Conservation (phyloP, 2,329 filamentous ascomycete genomes). For the Trichothecium sympodiale region DNA sequence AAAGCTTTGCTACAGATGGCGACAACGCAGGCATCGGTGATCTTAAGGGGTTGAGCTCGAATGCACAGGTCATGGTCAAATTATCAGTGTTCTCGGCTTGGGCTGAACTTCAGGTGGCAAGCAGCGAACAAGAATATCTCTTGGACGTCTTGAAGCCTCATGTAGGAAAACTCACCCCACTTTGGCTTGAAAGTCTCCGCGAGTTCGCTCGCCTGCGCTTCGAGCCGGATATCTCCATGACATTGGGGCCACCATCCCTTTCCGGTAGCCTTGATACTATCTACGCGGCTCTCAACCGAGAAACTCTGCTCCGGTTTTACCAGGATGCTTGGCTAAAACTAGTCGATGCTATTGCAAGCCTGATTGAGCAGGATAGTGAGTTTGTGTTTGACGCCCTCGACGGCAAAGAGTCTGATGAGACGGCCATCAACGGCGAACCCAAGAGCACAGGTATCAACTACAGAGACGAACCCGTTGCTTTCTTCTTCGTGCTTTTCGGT, state of each 20-base stretch:
- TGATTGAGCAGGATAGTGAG: conserved; percentile 95
- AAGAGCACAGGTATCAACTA: conserved; percentile 86
- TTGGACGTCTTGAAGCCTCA: conserved; percentile 82
- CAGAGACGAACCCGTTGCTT: conserved; percentile 91
- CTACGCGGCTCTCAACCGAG: conserved; percentile 86
- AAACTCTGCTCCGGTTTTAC: conserved; percentile 90
- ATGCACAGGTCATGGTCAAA: conserved; percentile 96
- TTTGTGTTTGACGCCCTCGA: conserved; percentile 96
- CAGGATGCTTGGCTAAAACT: conserved; percentile 95
- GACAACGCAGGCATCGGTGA: conserved; percentile 87
- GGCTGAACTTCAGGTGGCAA: conserved; percentile 94
- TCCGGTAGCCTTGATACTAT: conserved; percentile 86
- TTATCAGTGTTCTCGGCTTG: conserved; percentile 95
- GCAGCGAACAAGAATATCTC: conserved; percentile 81
- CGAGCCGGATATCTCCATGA: conserved; percentile 94
- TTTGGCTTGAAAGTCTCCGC: conserved; percentile 87
- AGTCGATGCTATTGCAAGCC: conserved; percentile 90
- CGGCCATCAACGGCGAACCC: conserved; percentile 35
- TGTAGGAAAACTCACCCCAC: conserved; percentile 76
- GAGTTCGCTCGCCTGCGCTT: conserved; percentile 91
- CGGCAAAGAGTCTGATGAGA: conserved; percentile 55
- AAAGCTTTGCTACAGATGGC: conserved; percentile 77
- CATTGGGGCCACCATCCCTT: conserved; percentile 66
- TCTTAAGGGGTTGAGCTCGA: conserved; percentile 82
- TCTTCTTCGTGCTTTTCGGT: conserved; percentile 97